Evolutionary conservation across 345 rosid species (phyloP).

Genomic region (Rubroshorea leprosula): DNA sequence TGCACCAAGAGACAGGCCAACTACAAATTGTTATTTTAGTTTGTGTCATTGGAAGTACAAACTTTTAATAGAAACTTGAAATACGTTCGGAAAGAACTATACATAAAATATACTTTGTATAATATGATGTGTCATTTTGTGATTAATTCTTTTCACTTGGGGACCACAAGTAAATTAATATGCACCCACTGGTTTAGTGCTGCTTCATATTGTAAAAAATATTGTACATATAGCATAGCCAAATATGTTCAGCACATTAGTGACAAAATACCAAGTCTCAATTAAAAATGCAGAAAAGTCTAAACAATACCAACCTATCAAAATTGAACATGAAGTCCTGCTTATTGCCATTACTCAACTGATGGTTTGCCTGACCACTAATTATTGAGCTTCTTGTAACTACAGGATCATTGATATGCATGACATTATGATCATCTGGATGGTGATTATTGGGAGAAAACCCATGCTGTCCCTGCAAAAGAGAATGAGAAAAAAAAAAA

Average conservation of each 20-base stretch:
- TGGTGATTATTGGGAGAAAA: constrained; percentile 25
- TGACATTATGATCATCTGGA: constrained; percentile 21
- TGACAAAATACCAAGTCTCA: not conserved
- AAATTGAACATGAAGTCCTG: constrained; percentile 24
- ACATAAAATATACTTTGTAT: too few relatives aligned
- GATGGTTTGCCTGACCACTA: constrained; percentile 23
- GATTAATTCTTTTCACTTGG: too few relatives aligned
- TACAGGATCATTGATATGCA: constrained; percentile 16
- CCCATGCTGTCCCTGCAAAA: constrained; percentile 30
- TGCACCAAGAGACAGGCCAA: not conserved
- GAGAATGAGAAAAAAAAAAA: constrained; percentile 2
- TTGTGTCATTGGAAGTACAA: too few relatives aligned
- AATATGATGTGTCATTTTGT: too few relatives aligned
- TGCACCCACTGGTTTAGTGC: too few relatives aligned
- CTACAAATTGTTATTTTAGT: too few relatives aligned
- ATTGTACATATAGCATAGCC: too few relatives aligned
- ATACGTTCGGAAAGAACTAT: too few relatives aligned
- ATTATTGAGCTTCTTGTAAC: constrained; percentile 16
- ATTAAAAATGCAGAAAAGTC: not conserved
- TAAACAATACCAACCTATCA: constrained; percentile 29
- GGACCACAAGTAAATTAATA: too few relatives aligned
- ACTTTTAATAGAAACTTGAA: too few relatives aligned
- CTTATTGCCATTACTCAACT: constrained; percentile 16
- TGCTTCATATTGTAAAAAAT: too few relatives aligned
- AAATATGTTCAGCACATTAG: constrained; percentile 7